These are phyloP conservation scores for Apiotrichum mycotoxinovorans DNA, from an alignment of 1,284 basidiomycete genomes.

Conservation along the genomic window DNA sequence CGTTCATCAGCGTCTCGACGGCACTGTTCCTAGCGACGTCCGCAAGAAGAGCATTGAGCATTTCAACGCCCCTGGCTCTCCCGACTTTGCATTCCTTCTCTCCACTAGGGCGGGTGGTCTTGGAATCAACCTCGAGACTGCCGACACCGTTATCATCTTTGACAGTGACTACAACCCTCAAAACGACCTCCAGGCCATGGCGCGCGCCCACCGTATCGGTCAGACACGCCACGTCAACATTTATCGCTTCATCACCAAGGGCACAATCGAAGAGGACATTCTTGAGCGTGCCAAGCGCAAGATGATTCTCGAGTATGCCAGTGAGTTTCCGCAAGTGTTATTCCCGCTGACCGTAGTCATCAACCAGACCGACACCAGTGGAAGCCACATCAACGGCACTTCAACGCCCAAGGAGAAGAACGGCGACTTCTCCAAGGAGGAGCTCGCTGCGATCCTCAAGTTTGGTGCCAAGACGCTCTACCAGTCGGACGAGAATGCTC, in stretches of 20 bases:
- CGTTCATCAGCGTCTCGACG: slow-evolving; percentile 74
- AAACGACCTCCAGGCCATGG: slow-evolving; percentile 99
- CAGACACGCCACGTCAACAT: slow-evolving; percentile 98
- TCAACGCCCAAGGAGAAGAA: slow-evolving; percentile 74
- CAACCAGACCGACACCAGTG: slow-evolving; percentile 99
- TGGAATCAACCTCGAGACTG: slow-evolving; percentile 97
- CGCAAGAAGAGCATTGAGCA: slow-evolving; percentile 81
- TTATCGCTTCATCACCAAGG: slow-evolving; percentile 95
- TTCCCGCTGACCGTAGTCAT: slow-evolving; percentile 64
- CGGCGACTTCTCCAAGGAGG: slow-evolving; percentile 87
- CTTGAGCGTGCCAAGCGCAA: slow-evolving; percentile 97
- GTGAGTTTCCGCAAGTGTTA: slow-evolving; percentile 56
- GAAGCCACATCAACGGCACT: slow-evolving; percentile 83
- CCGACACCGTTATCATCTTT: slow-evolving; percentile 98
- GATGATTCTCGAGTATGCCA: slow-evolving; percentile 99
- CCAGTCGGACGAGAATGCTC: slow-evolving; percentile 89
- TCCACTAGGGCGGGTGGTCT: slow-evolving; percentile 96
- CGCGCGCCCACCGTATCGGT: slow-evolving; percentile 92
- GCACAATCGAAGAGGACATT: slow-evolving; percentile 98
- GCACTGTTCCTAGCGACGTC: slow-evolving; percentile 68
- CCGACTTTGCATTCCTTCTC: slow-evolving; percentile 77
- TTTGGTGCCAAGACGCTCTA: slow-evolving; percentile 99
- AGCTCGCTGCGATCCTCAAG: slow-evolving; percentile 96
- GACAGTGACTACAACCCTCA: slow-evolving; percentile 77
- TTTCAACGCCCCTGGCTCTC: slow-evolving; percentile 69